Evolutionary conservation across 345 rosid genomes (phyloP).

Genomic region (Salix suchowensis): DNA sequence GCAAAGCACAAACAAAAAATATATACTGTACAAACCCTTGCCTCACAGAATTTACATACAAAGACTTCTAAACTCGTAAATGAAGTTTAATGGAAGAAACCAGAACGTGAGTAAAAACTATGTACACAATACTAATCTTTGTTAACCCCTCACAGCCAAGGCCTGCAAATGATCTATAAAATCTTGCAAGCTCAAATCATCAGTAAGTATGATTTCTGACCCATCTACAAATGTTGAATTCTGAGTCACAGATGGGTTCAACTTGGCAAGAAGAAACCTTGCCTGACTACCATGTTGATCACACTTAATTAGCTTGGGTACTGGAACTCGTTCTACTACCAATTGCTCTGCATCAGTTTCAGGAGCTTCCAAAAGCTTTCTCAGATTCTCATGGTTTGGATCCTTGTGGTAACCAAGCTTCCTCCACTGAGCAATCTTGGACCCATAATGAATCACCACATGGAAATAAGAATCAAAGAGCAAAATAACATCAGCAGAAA

Average conservation of each 20-base stretch:
- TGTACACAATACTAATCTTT: background rate
- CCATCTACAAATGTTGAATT: constrained; percentile 50
- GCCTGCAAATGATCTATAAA: constrained; percentile 77
- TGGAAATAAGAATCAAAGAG: constrained; percentile 89
- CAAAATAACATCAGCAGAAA: constrained; percentile 67
- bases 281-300: constrained; percentile 95
- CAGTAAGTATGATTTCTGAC: constrained; percentile 73
- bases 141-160: constrained; percentile 62
- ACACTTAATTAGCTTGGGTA: constrained; percentile 74
- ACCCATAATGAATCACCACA: constrained; percentile 85
- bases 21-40: background rate
- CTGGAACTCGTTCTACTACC: constrained; percentile 67
- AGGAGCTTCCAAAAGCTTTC: constrained; percentile 85
- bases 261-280: constrained; percentile 92
- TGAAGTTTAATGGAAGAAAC: background rate
- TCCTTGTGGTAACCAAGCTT: constrained; percentile 79
- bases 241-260: constrained; percentile 95
- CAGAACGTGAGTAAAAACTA: background rate
- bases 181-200: constrained; percentile 84
- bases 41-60: background rate
- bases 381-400: constrained; percentile 73
- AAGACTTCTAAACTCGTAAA: background rate
- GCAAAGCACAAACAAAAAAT: background rate
- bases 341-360: constrained; percentile 64
- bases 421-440: constrained; percentile 86